Evolutionary conservation across 108 stramenopile genomes (phyloP), one percentile per base, ranked within the genome.

Genomic region (Phaeodactylum tricornutum): DNA sequence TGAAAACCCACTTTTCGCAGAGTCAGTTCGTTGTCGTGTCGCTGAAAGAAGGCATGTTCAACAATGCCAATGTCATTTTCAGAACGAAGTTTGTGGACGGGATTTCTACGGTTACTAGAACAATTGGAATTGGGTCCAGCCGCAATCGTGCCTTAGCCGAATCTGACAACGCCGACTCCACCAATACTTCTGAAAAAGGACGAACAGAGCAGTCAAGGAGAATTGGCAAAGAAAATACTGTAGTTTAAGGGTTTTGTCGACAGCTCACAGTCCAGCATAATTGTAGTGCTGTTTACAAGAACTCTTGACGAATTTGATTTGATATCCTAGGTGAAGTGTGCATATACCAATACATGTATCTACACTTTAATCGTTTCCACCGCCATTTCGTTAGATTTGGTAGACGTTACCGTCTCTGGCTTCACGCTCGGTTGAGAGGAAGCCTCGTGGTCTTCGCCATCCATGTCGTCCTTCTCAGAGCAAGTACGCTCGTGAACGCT

Each of bases 61-160:
- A 96, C 66, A 99, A 99, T 69, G 98, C 98, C 34, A 99, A 97
- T 72, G 96, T 97, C 28, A 97, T 99, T 51, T 99, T 97, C 79
- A 74, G 96, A 40, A 99, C 98, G 0, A 93, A 93, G 63, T 99
- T 99, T 59, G 95, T 99, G 22, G 96, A 99, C 55, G 98, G 98
- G 1, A 81, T 96, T 29, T 95, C 94, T n/a, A 92, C 98, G 23
- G 98, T 99, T 4, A 70, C 84, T 0, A 55, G 98, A 23, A 96
- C 96, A 1, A 69, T 95, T 47, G 92, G 92, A 39, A 67, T 70
- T 16, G 84, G 82, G 15, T 77, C 82, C 12, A 63, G 71, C 34
- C 43, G 66, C 5, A 31, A 45, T 12, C 43, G 69, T 24, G 75
- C 66, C 29, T 60, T 85, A 9, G 51, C 64, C n/a, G 53, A 71